Evolutionary conservation across 305 asterid genomes (phyloP).

Genomic region (Stenogyne calaminthoides): DNA sequence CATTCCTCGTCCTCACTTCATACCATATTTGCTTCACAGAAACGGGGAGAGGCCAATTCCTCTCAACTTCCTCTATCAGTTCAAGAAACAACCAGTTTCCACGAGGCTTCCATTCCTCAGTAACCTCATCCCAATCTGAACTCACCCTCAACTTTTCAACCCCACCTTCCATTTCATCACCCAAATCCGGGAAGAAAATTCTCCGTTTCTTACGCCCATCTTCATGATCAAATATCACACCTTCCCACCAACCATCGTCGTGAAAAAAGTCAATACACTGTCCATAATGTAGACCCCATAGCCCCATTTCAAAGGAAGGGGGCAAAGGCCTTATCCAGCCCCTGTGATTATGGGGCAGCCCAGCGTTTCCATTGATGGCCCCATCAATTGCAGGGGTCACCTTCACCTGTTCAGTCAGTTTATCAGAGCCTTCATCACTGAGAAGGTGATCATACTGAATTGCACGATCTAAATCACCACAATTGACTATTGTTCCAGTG

Average conservation of each 20-base stretch:
- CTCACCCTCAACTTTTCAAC: constrained; percentile 52
- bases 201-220: constrained; percentile 53
- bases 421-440: constrained; percentile 45
- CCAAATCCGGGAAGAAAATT: constrained; percentile 86
- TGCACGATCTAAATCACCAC: constrained; percentile 35
- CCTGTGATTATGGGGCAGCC: constrained; percentile 30
- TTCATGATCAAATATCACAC: constrained; percentile 72
- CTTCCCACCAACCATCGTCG: constrained; percentile 96
- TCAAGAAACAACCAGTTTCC: constrained; percentile 76
- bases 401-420: constrained; percentile 49
- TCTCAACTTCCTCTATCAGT: constrained; percentile 57
- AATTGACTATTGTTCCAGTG: constrained; percentile 45
- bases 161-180: constrained; percentile 65
- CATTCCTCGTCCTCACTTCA: constrained; percentile 57
- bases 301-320: constrained; percentile 32
- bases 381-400: constrained; percentile 71
- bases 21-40: constrained; percentile 92
- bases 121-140: constrained; percentile 82
- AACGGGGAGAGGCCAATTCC: constrained; percentile 50
- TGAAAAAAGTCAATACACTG: constrained; percentile 65
- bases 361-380: neutral
- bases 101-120: constrained; percentile 68
- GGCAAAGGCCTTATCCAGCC: constrained; percentile 81
- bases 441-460: constrained; percentile 64
- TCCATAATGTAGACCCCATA: constrained; percentile 57